A percentile compares a stretch with the other conserved stretches of the same genome.
phyloP scores from a whole-genome alignment of 2,329 filamentous ascomycete species.

The Botrytis fragariae region DNA sequence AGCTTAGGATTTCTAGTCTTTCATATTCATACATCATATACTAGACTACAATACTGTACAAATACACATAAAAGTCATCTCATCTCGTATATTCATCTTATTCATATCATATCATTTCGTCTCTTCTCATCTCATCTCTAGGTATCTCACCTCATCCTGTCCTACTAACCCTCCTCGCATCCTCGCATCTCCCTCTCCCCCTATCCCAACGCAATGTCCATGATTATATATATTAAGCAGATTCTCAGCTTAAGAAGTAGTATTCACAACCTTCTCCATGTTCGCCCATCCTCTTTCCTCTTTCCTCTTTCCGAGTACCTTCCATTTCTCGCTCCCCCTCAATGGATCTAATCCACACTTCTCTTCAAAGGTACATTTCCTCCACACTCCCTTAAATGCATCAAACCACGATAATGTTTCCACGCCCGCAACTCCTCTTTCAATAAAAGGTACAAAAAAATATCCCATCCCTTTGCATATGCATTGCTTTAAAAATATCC shows the following conservation, averaged over 20 bases:
- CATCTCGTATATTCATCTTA: constrained; percentile 18
- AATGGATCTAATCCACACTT: background rate
- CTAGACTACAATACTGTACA: constrained; percentile 9
- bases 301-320: background rate
- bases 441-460: constrained; percentile 1
- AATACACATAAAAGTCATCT: constrained; percentile 2
- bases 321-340: background rate
- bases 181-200: background rate
- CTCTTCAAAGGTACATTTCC: background rate
- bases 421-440: background rate
- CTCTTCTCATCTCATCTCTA: constrained; percentile 16
- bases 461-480: background rate
- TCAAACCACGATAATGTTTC: background rate
- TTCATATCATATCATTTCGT: constrained; percentile 18
- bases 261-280: constrained; percentile 11
- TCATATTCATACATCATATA: background rate
- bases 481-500: constrained; percentile 1
- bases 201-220: constrained; percentile 2
- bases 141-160: background rate
- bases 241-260: constrained; percentile 19
- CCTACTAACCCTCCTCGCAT: background rate
- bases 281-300: background rate
- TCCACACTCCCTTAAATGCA: constrained; percentile 2
- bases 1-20: background rate
- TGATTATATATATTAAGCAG: constrained; percentile 21